Conservation (phyloP, 2,329 filamentous ascomycete species). For the Hypoxylon sp. region DNA sequence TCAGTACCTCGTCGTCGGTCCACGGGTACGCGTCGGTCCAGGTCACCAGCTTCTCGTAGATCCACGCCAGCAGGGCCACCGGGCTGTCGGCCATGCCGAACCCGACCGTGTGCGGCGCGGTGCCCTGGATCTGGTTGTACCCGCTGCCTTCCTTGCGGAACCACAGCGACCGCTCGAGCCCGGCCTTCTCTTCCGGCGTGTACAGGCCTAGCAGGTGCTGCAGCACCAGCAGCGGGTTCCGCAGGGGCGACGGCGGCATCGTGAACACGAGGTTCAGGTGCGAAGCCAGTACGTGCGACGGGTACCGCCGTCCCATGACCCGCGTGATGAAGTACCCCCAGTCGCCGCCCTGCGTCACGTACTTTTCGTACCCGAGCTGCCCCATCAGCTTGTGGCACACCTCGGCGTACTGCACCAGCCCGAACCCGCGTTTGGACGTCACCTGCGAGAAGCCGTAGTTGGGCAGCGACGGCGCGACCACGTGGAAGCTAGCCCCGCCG, state of each 20-base stretch:
- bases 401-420: slow-evolving; percentile 68
- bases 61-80: slow-evolving; percentile 77
- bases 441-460: slow-evolving; percentile 58
- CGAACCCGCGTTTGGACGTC: slow-evolving; percentile 63
- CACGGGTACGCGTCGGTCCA: slow-evolving; percentile 80
- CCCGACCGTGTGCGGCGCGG: slow-evolving; percentile 77
- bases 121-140: slow-evolving; percentile 70
- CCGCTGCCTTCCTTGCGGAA: slow-evolving; percentile 66
- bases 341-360: slow-evolving; percentile 72
- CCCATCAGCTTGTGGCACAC: slow-evolving; percentile 70
- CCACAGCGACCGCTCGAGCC: slow-evolving; percentile 64
- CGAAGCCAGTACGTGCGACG: slow-evolving; percentile 63
- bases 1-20: slow-evolving; percentile 80
- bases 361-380: slow-evolving; percentile 68
- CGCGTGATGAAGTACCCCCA: slow-evolving; percentile 76
- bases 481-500: slow-evolving; percentile 56
- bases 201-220: slow-evolving; percentile 65
- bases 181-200: slow-evolving; percentile 60
- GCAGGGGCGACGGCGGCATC: slow-evolving; percentile 59
- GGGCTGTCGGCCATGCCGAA: slow-evolving; percentile 77
- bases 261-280: slow-evolving; percentile 69
- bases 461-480: slow-evolving; percentile 61
- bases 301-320: slow-evolving; percentile 68
- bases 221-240: slow-evolving; percentile 66
- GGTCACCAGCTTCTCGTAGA: slow-evolving; percentile 81